A percentile compares a stretch with the other conserved stretches of the same genome.
These are phyloP conservation scores for Cydonia oblonga DNA, from an alignment of 331 rosid genomes.

Conservation along the genomic window DNA sequence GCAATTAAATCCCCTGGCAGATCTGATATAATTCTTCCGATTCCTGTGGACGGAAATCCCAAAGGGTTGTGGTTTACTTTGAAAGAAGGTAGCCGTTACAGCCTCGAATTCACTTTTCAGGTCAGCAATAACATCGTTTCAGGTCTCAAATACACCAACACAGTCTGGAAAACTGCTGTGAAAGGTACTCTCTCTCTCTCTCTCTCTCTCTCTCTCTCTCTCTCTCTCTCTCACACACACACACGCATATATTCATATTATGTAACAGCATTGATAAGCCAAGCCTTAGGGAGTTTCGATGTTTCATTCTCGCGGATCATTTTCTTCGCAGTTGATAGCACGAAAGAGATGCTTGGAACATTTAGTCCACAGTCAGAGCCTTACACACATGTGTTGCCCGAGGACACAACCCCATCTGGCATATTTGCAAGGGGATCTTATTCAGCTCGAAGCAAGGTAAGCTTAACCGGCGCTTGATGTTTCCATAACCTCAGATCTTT, in stretches of 20 bases:
- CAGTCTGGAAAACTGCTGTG: conserved; percentile 92
- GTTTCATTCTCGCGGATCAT: conserved; percentile 1
- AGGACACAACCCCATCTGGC: conserved; percentile 97
- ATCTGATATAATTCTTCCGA: conserved; percentile 61
- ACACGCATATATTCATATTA: neutral
- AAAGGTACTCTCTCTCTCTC: conserved; percentile 37
- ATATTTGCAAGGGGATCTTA: conserved; percentile 87
- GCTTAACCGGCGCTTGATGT: neutral
- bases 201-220: neutral
- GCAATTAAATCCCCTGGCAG: conserved; percentile 66
- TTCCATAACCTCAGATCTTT: neutral
- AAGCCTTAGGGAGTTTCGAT: neutral
- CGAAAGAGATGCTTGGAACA: conserved; percentile 90
- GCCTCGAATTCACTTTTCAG: conserved; percentile 60
- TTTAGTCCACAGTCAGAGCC: conserved; percentile 87
- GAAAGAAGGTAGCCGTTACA: conserved; percentile 95
- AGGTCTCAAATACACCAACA: conserved; percentile 87
- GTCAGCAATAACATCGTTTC: conserved; percentile 85
- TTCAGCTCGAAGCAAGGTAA: conserved; percentile 81
- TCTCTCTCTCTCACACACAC: neutral
- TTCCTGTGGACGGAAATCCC: conserved; percentile 73
- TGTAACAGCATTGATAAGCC: neutral
- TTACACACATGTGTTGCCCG: conserved; percentile 75
- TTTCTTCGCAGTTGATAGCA: conserved; percentile 63
- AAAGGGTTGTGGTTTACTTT: conserved; percentile 84